Evolutionary conservation across 1,284 basidiomycete species (phyloP).

Genomic region (Phaffia rhodozyma): DNA sequence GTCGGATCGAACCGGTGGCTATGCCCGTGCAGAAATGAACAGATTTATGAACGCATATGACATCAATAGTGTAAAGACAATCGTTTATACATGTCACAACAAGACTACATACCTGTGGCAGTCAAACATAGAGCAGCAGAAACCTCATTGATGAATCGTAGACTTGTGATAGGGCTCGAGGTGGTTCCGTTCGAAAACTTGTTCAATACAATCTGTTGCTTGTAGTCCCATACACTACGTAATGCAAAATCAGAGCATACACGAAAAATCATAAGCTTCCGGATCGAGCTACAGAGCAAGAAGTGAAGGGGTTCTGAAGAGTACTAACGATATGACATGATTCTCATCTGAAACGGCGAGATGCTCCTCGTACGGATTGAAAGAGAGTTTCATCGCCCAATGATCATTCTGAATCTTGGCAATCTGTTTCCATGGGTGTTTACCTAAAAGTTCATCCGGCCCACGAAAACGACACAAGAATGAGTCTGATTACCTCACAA

Average conservation of each 20-base stretch:
- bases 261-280: not conserved
- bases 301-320: not conserved
- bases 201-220: conserved; percentile 59
- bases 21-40: too few species aligned
- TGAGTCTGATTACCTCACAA: conserved; percentile 10
- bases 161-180: conserved; percentile 65
- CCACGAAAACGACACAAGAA: conserved; percentile 5
- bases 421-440: conserved; percentile 66
- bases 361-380: conserved; percentile 88
- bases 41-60: too few species aligned
- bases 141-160: conserved; percentile 94
- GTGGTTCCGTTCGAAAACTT: conserved; percentile 85
- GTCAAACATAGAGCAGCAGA: conserved; percentile 82
- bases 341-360: conserved; percentile 74
- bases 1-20: conserved; percentile 43
- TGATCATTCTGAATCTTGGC: conserved; percentile 58
- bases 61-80: too few species aligned
- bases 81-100: too few species aligned
- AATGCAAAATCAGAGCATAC: conserved; percentile 29
- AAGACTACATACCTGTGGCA: conserved; percentile 54
- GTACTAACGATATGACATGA: conserved; percentile 66
- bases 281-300: not conserved
- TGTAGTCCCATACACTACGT: conserved; percentile 81
- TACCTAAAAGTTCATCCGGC: conserved; percentile 30
- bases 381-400: conserved; percentile 63